Evolutionary conservation across 345 rosid species (phyloP).

Genomic region (Eucalyptus urophylla): DNA sequence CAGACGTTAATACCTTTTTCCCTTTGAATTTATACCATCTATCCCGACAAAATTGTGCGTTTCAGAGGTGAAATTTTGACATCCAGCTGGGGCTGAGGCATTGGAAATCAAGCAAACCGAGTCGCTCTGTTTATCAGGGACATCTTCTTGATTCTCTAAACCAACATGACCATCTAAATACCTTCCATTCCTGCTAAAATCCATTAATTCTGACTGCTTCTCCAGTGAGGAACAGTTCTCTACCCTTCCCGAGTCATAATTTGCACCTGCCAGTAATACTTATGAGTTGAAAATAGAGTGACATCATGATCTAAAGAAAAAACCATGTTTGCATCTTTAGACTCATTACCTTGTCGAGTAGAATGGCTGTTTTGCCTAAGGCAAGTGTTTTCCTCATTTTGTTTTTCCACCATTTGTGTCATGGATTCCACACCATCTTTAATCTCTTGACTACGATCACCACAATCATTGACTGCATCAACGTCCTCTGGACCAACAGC

Average conservation of each 20-base stretch:
- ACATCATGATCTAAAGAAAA: neutral
- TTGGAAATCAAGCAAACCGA: neutral
- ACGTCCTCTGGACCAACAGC: neutral
- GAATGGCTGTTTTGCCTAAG: neutral
- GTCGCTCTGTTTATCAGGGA: slow-evolving; percentile 1
- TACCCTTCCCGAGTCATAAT: slow-evolving; percentile 9
- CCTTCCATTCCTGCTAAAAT: neutral
- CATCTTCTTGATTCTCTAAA: slow-evolving; percentile 8
- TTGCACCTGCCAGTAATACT: neutral
- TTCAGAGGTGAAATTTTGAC: slow-evolving; percentile 9
- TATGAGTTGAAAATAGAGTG: neutral
- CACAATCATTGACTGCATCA: neutral
- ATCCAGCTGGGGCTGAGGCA: slow-evolving; percentile 4
- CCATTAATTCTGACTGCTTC: slow-evolving; percentile 7
- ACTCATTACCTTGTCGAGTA: neutral
- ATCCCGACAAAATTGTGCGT: slow-evolving; percentile 7
- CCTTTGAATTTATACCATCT: slow-evolving; percentile 19
- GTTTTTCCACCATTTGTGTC: neutral
- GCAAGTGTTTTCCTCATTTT: neutral
- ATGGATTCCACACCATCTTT: neutral
- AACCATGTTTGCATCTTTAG: neutral
- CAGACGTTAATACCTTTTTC: slow-evolving; percentile 25
- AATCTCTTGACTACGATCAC: neutral
- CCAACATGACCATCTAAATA: slow-evolving; percentile 4
- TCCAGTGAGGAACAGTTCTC: neutral